Percentiles rank a stretch among this genome's conserved stretches.
phyloP scores from a whole-genome alignment of 2,329 filamentous ascomycete genomes.

The Fusarium incarnatum region DNA sequence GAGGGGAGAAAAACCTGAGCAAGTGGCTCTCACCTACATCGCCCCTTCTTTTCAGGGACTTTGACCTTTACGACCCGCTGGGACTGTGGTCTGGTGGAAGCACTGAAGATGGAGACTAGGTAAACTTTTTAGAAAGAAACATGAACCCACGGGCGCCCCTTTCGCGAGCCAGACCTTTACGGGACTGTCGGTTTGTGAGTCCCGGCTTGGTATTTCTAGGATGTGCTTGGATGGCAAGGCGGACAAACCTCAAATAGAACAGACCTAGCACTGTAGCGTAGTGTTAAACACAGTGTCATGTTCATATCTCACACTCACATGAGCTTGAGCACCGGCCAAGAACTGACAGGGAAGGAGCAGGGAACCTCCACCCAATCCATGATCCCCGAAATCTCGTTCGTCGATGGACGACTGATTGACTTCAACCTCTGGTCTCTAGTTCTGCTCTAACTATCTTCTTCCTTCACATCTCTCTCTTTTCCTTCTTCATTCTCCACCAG shows the following conservation, averaged over 20 bases:
- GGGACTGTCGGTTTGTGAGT: constrained; percentile 16
- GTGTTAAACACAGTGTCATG: constrained; percentile 26
- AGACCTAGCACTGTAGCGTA: neutral
- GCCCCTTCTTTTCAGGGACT: constrained; percentile 37
- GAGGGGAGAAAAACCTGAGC: neutral
- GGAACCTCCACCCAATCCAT: constrained; percentile 36
- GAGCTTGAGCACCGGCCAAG: constrained; percentile 26
- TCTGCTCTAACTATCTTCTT: constrained; percentile 18
- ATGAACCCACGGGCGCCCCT: constrained; percentile 24
- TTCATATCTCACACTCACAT: constrained; percentile 22
- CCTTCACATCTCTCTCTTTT: constrained; percentile 27
- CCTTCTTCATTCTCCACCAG: constrained; percentile 36
- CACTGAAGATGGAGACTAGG: constrained; percentile 1
- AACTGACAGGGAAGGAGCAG: constrained; percentile 32
- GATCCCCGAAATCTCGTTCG: constrained; percentile 42
- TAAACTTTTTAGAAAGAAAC: constrained; percentile 1
- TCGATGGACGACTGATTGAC: constrained; percentile 29
- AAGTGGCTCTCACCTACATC: constrained; percentile 2
- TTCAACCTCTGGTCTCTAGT: constrained; percentile 24
- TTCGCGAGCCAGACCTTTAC: constrained; percentile 11
- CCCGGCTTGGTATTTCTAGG: constrained; percentile 25
- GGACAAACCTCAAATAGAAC: constrained; percentile 30
- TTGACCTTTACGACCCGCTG: constrained; percentile 30
- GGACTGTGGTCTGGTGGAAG: neutral
- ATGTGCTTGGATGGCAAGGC: constrained; percentile 24